Conservation (phyloP, 176 grass and related monocot species). For the Avena sativa region DNA sequence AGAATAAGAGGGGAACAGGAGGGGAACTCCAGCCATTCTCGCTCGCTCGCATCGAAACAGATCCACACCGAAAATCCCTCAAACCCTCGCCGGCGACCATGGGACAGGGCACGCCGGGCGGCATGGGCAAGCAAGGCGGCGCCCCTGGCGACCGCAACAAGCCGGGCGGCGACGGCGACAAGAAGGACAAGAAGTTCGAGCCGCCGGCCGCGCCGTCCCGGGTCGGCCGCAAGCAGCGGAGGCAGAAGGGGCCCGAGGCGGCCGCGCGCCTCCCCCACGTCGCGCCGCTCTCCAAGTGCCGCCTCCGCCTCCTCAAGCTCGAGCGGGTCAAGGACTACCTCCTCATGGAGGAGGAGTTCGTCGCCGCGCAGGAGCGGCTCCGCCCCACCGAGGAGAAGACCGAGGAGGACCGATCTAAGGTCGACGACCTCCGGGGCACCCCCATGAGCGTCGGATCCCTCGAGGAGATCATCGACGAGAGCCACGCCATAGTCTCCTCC, state of each 20-base stretch:
- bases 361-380: conserved; percentile 82
- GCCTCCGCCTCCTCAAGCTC: conserved; percentile 84
- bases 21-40: not conserved
- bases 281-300: conserved; percentile 84
- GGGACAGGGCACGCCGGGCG: conserved; percentile 75
- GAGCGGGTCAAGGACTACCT: conserved; percentile 95
- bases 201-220: conserved; percentile 80
- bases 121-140: conserved; percentile 65
- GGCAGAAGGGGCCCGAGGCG: conserved; percentile 83
- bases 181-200: conserved; percentile 81
- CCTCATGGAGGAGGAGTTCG: conserved; percentile 94
- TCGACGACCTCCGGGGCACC: conserved; percentile 80
- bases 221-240: conserved; percentile 81
- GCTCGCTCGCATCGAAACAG: conserved; percentile 14
- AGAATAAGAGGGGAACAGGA: not conserved
- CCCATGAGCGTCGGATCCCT: conserved; percentile 92
- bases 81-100: conserved; percentile 38
- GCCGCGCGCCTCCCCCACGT: conserved; percentile 76
- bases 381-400: conserved; percentile 83
- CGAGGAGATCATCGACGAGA: conserved; percentile 94
- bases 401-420: conserved; percentile 90
- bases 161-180: conserved; percentile 62
- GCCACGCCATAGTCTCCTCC: conserved; percentile 81
- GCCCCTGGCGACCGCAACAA: conserved; percentile 61
- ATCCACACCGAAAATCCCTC: not conserved